A percentile compares a stretch with the other conserved stretches of the same genome.
phyloP scores from a whole-genome alignment of 306 rosid species.

The Astragalus glycyphyllos region DNA sequence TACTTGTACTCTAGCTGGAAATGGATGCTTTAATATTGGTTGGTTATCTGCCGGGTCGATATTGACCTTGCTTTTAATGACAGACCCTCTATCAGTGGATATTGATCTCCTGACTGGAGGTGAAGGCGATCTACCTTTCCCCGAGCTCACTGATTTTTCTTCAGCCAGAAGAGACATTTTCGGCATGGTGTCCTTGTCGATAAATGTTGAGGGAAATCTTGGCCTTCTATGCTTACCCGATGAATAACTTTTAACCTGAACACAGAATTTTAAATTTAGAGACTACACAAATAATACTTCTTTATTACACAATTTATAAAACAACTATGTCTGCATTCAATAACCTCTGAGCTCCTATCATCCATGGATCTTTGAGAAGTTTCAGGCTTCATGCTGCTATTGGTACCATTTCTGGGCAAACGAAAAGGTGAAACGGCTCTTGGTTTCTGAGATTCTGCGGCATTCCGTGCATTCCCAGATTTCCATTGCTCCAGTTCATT shows the following conservation, averaged over 20 bases:
- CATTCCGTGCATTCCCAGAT: constrained; percentile 57
- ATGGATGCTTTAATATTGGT: constrained; percentile 58
- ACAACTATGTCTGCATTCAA: constrained; percentile 19
- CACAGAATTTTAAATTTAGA: constrained; percentile 32
- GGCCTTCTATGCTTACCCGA: constrained; percentile 88
- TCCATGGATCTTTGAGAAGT: constrained; percentile 55
- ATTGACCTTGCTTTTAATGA: constrained; percentile 64
- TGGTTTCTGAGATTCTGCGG: constrained; percentile 62
- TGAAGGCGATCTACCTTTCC: constrained; percentile 78
- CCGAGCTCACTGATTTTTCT: constrained; percentile 63
- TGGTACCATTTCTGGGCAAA: constrained; percentile 63
- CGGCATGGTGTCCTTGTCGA: constrained; percentile 66
- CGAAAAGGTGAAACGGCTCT: constrained; percentile 83
- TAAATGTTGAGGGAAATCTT: constrained; percentile 67
- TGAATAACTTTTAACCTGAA: constrained; percentile 88
- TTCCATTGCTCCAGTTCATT: constrained; percentile 76
- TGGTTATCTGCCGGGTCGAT: constrained; percentile 63
- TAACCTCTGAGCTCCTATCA: constrained; percentile 73
- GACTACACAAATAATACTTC: constrained; percentile 3
- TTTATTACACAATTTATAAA: constrained; percentile 4
- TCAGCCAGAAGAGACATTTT: constrained; percentile 65
- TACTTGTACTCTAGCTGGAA: constrained; percentile 67
- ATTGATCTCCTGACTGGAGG: constrained; percentile 87
- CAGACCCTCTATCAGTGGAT: constrained; percentile 86
- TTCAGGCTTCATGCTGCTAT: constrained; percentile 61